Base-by-base conservation (phyloP, 495 filamentous ascomycete species). In the Xylaria cubensis region DNA sequence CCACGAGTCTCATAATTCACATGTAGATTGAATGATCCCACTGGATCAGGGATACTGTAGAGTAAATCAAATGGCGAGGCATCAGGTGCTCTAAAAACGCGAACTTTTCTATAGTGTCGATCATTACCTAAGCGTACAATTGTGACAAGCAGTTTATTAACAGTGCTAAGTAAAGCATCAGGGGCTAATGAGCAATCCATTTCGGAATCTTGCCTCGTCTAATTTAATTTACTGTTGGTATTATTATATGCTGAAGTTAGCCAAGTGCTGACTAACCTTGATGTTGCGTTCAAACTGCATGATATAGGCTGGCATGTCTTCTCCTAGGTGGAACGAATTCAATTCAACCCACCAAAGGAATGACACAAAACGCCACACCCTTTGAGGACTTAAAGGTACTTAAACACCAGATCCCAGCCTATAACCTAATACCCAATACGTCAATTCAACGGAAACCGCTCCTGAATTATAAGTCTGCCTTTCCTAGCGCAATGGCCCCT, bases 401-500 rank as follows among this genome's bases (percentile, higher is more conserved):
- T 21, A 36, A 36, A 21, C n/a, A 59, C 56, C 56, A 59, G 26
- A 9, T 59, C 32, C 56, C 26, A 32, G 56, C 56, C 15, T 36
- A 36, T 15, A 59, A 36, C 13, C 4, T 59, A 0, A n/a, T 59
- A 32, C 55, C 29, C 55, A 59, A 59, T 13, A 36, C 55, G 15
- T 59, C 29, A 8, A 36, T 59, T 19, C 55, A 59, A 15, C 55
- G 17, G 13, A 59, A 59, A n/a, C 29, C 29, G 26, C 32, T 59
- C 13, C 29, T 36, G 55, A 36, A 36, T 29, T 59, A 59, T 21
- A 36, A 59, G 34, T 32, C 26, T 36, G n/a, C 17, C 36, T 62
- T 41, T 9, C 10, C 77, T 5, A 56, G 84, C 51, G 64, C 77
- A 61, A 81, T 81, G 39, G 80, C 85, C 9, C 80, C 82, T 15